Base-by-base conservation (phyloP, 805 yeast species). In the Saccharomycopsis fermentans region DNA sequence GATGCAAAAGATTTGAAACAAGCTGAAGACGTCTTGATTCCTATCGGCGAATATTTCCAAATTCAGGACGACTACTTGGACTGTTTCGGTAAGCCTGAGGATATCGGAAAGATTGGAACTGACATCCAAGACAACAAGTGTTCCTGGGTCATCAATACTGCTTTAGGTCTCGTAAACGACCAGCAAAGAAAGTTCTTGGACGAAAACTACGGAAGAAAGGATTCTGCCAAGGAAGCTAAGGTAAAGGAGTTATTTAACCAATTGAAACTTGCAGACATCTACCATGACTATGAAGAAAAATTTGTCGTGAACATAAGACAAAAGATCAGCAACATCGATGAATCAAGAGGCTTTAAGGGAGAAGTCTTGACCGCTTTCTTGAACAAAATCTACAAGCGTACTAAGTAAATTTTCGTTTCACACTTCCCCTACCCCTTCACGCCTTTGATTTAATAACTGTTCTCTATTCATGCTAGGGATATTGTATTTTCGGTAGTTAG, bases 91-190 rank as follows among this genome's bases (percentile, higher is more conserved):
- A 90, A 92, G 67, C 97, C 99, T 50, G 95, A 88, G 70, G 90
- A 92, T 68, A 94, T 91, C 69, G 99, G 99, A 63, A 94, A 94
- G 79, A 90, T 94, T 66, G 99, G 99, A 65, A 94, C 99, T 61
- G 99, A 94, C 72, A 94, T 94, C 69, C 87, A 87, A 76, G 99
- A 94, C 74, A 94, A 94, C 82, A 94, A 94, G 74, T 94, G 99
- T 74, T 87, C 97, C 51, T 94, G 99, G 99, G 84, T 94, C 58
- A 81, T 94, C 67, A 94, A 94, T 78, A 87, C 89, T 66, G 99
- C 99, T 6, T 81, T 94, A 67, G 80, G 85, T 70, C 75, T 84
- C 64, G 92, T 81, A 56, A 78, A 81, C 29, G 81, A 90, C 48
- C 94, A 84, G 63, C 97, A 94, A 77, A 86, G 97, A 73, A 72